Evolutionary conservation across 2,329 filamentous ascomycete species (phyloP), one percentile per base, ranked within the genome.

Genomic region (Pseudogymnoascus sp.): DNA sequence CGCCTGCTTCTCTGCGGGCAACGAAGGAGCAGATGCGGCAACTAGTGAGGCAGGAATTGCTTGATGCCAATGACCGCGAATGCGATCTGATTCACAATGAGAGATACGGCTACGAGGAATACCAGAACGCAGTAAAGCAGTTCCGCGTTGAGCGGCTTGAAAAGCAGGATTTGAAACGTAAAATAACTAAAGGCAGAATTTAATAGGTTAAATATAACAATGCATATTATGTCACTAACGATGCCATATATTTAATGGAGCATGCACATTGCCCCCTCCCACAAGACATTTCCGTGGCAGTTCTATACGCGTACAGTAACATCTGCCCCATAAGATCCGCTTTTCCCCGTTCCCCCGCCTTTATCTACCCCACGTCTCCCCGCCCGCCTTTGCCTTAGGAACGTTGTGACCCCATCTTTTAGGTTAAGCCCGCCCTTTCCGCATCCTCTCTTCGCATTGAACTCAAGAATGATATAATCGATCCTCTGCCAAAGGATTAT

Each of bases 1-100:
- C 68, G 31, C 60, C 38, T 16, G 65, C 46, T 7, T 61, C 68
- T 12, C 40, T 70, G 3, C 14, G 61, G 28, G 62, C 64, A 5
- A 69, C 66, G 4, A 69, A 70, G 23, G 60, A 60, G 28, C 61
- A 68, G 49, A 69, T 70, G 68, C 67, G 61, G 60, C 61, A 62
- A n/a, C 64, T 63, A 2, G 61, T 66, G 16, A 59, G 62, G 23
- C 37, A 69, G 40, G 63, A 67, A 0, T 46, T 70, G 62, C 64
- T 69, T 16, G 65, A 66, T 61, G 64, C 65, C 14, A 66, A 65
- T 40, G 65, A 66, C 42, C 46, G 63, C 4, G 65, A 66, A 38
- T 66, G 65, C 23, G 25, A 25, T 46, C 8, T 65, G 21, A 49
- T 65, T 37, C 61, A 61, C 14, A 59, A 34, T 11, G 65, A 66